Conservation (phyloP, 805 yeast genomes). For the Candida montana region DNA sequence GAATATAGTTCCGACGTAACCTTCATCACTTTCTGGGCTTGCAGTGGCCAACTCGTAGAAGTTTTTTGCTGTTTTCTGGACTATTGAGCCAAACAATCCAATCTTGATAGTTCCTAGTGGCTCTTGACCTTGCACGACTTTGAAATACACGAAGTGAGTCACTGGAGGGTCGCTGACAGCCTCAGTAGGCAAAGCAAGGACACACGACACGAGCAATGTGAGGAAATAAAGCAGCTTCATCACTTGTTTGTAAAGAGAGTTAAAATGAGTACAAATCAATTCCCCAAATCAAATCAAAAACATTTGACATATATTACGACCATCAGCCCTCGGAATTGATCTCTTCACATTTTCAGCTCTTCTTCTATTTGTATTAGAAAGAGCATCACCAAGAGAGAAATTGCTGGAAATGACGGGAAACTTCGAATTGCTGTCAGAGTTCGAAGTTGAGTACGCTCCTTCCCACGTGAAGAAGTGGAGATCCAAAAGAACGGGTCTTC, state of each 20-base stretch:
- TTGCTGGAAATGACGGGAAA: constrained; percentile 1
- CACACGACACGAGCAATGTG: constrained; percentile 4
- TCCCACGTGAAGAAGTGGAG: constrained; percentile 67
- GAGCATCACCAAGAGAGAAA: too few species aligned
- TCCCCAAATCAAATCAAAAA: too few species aligned
- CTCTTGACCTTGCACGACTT: constrained; percentile 18
- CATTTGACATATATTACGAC: too few species aligned
- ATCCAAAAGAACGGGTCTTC: constrained; percentile 77
- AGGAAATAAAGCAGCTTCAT: constrained; percentile 14
- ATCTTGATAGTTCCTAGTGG: constrained; percentile 36
- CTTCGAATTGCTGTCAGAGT: constrained; percentile 40
- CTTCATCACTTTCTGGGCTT: constrained; percentile 21
- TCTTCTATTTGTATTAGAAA: too few species aligned
- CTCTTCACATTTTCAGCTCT: background rate
- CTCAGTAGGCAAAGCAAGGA: constrained; percentile 11
- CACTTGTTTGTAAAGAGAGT: background rate
- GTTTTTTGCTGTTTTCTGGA: constrained; percentile 59
- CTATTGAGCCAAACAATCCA: constrained; percentile 62
- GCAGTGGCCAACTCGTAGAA: constrained; percentile 43
- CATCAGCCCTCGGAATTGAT: too few species aligned
- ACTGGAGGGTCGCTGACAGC: constrained; percentile 20
- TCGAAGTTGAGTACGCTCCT: constrained; percentile 73
- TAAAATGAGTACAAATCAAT: too few species aligned
- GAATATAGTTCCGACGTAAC: constrained; percentile 58
- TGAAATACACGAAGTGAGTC: constrained; percentile 24